Base-by-base conservation (phyloP, 148 eudicot species). In the Dianthus caryophyllus region DNA sequence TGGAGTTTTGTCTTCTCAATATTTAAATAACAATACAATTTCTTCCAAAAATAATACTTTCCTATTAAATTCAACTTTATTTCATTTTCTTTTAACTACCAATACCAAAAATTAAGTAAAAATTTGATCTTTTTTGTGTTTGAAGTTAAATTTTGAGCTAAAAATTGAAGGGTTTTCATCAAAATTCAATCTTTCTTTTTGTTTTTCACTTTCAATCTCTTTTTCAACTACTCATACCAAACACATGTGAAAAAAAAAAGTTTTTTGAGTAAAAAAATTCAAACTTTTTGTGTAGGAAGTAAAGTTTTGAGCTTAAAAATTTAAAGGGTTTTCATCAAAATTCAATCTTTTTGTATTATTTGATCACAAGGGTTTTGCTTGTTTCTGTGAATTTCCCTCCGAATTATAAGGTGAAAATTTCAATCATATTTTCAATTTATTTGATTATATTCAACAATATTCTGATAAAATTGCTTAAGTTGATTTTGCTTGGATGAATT, bases 1-100 rank as follows among this genome's bases (percentile, higher is more conserved):
- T 79, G 83, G 79, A 57, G 75, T 71, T 21, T 78, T 81, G 87
- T 82, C 89, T 79, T 74, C 79, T n/a, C 77, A 52, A 73, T n/a
- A 9, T 18, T 20, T 0, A 4, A 25, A 44, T 25, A 55, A 41
- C n/a, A n/a, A n/a, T n/a, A n/a, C n/a, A n/a, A n/a, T n/a, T n/a
- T n/a, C 49, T 22, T 39, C n/a, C 22, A 1, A 12, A 12, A 33
- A 33, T 33, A 33, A 33, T 2, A 17, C 39, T n/a, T n/a, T n/a
- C 22, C 29, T 18, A 10, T 61, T 12, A 24, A 21, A 36, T 74
- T 31, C 64, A 48, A 31, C 62, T 63, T n/a, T 15, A 54, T 62
- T 74, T 54, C 61, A 50, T 38, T 38, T 59, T 58, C 68, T 73
- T 59, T 18, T 71, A 47, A 47, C 65, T 64, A 25, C 55, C 53